These are phyloP conservation scores for Taiwanofungus camphoratus DNA, from an alignment of 1,284 basidiomycete genomes.

Conservation along the genomic window DNA sequence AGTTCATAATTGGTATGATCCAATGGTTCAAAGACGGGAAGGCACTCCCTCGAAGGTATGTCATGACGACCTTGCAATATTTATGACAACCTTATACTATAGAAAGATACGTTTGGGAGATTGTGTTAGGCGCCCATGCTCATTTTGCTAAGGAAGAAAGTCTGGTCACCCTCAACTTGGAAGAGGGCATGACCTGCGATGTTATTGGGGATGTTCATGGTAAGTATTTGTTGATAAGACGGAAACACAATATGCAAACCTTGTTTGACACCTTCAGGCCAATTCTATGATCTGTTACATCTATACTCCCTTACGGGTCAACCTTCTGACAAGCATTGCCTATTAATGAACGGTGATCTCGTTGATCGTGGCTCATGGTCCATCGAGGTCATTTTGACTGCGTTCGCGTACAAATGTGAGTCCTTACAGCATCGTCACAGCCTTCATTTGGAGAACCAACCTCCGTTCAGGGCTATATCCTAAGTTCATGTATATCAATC, in stretches of 20 bases:
- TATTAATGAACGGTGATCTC: conserved; percentile 94
- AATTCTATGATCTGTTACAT: conserved; percentile 93
- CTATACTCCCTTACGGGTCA: conserved; percentile 82
- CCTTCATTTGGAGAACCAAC: conserved; percentile 11
- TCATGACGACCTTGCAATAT: neutral
- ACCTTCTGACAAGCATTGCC: conserved; percentile 75
- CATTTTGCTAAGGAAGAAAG: conserved; percentile 76
- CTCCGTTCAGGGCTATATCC: conserved; percentile 75
- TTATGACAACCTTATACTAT: too few species aligned
- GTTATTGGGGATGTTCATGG: conserved; percentile 92
- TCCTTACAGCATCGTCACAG: conserved; percentile 4
- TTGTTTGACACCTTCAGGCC: conserved; percentile 44
- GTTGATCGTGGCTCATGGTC: conserved; percentile 98
- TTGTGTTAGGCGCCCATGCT: conserved; percentile 83
- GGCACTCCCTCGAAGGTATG: conserved; percentile 61
- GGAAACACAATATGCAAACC: too few species aligned
- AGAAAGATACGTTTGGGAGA: conserved; percentile 86
- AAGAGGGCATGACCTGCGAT: conserved; percentile 80
- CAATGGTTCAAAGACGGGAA: conserved; percentile 92
- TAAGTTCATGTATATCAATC: conserved; percentile 81
- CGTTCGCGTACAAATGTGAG: conserved; percentile 95
- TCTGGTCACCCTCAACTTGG: conserved; percentile 75
- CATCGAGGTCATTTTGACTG: conserved; percentile 91
- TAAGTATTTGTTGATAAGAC: too few species aligned
- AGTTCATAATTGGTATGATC: conserved; percentile 86